Base-by-base conservation (phyloP, 495 filamentous ascomycete genomes). In the Hypoxylon crocopeplum region DNA sequence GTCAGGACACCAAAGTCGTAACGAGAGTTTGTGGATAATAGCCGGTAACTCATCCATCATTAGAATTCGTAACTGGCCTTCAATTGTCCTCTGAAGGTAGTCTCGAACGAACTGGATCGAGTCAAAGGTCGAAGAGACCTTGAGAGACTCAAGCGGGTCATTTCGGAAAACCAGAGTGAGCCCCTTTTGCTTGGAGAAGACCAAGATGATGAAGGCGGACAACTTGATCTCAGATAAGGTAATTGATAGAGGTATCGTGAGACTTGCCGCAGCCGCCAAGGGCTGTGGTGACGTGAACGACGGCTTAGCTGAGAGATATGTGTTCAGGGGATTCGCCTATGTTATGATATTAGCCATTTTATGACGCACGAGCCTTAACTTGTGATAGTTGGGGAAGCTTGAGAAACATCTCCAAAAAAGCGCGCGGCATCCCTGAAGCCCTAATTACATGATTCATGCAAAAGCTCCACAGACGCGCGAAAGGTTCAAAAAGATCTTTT, bases 31-130 rank as follows among this genome's bases (percentile, higher is more conserved):
- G 69, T 98, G 94, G 36, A 98, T 94, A 30, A 97, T 97, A 7
- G 93, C 91, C 4, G 94, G 94, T 11, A 98, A 77, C 71, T 98
- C 94, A 56, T 98, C 94, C 91, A 98, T 97, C 70, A 98, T 92
- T 64, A 98, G 69, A 40, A 90, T 88, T 33, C 94, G 84, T 27
- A 98, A 76, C 70, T 98, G 94, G n/a, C 81, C 87, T 74, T 98
- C 94, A 66, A 98, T 98, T 51, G 93, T 95, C 67, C 89, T 92
- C 68, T 98, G 94, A 39, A 98, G 79, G 72, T 97, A 98, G 69
- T 98, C 93, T 50, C 93, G 87, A 48, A 98, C 93, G 64, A 98
- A 98, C 7, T 93, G 93, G 64, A 98, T 98, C 8, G 94, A 96
- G 76, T 98, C 94, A 71, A 98, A 98, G 20, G 94, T 98, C 52